Evolutionary conservation across 2,329 filamentous ascomycete species (phyloP), one percentile per base, ranked within the genome.

Genomic region (Penicillium sp.): DNA sequence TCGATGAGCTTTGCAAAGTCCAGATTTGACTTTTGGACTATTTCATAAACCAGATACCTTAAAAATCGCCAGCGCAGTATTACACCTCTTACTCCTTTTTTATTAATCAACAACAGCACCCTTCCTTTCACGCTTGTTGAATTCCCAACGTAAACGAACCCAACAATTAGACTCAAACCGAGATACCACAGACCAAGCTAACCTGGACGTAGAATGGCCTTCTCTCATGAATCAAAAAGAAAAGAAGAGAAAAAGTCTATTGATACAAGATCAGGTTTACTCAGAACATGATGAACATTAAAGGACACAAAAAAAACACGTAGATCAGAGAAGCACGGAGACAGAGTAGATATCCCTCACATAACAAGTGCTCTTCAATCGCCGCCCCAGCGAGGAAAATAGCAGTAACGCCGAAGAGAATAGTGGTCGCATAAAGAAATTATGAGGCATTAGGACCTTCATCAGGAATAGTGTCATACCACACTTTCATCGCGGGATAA

Each of bases 111-210:
- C 45, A 23, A 35, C 58, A 65, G 65, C 26, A 26, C 26, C 26
- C 5, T 26, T 26, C 63, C 65, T 63, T 59, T 61, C 64, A 67
- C 58, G 68, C 59, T 63, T 13, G 52, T 44, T 31, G 61, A 60
- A 59, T 64, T 64, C 63, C 67, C 63, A 69, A 63, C 38, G 62
- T 63, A 68, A 63, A 67, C 62, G 48, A 66, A 62, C 60, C 68
- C 69, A 71, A 70, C 69, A 69, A 62, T 64, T 56, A 63, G 68
- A 68, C 67, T 66, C 66, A 68, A 66, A 66, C 60, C 30, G 66
- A 69, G 62, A 65, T 63, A 68, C 63, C 69, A 65, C 64, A 66
- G 5, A 63, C 65, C 67, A 68, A 67, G 71, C 70, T 66, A 61
- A 59, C 62, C 68, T 67, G 66, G 63, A 65, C 65, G 50, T 63